Evolutionary conservation across 192 early-diverging fungal genomes (phyloP).

Genomic region (Podila minutissima): DNA sequence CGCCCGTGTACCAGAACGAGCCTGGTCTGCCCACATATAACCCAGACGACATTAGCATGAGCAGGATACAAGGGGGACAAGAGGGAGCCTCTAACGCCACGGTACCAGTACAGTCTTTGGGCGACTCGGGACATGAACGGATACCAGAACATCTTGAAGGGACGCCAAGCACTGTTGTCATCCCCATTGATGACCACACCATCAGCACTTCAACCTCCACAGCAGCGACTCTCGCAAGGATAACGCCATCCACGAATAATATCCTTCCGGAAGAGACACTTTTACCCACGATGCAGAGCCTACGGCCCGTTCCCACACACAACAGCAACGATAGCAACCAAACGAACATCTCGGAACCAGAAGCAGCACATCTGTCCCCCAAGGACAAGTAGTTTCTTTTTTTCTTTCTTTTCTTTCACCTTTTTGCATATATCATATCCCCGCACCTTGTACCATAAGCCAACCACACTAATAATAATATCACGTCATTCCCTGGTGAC

Average conservation of each 20-base stretch:
- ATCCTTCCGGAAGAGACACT: too few species aligned
- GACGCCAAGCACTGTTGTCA: too few species aligned
- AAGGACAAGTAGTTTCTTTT: background rate
- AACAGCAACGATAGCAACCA: background rate
- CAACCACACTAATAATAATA: too few species aligned
- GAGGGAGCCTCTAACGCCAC: too few species aligned
- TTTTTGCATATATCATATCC: background rate
- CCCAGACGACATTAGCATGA: conserved; percentile 6
- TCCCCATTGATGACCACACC: too few species aligned
- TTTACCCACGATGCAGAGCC: background rate
- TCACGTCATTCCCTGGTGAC: too few species aligned
- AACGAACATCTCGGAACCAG: background rate
- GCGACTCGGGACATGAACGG: too few species aligned
- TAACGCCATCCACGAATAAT: too few species aligned
- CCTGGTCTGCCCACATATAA: conserved; percentile 11
- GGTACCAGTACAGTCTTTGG: too few species aligned
- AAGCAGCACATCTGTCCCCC: background rate
- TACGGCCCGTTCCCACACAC: background rate
- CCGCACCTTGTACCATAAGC: background rate
- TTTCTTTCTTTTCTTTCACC: background rate
- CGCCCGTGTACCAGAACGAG: conserved; percentile 16
- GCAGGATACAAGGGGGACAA: background rate
- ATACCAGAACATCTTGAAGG: too few species aligned
- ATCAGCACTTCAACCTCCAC: too few species aligned
- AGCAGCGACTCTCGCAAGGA: too few species aligned